Evolutionary conservation across 2,329 filamentous ascomycete species (phyloP).

Genomic region (Fusarium devonianum): DNA sequence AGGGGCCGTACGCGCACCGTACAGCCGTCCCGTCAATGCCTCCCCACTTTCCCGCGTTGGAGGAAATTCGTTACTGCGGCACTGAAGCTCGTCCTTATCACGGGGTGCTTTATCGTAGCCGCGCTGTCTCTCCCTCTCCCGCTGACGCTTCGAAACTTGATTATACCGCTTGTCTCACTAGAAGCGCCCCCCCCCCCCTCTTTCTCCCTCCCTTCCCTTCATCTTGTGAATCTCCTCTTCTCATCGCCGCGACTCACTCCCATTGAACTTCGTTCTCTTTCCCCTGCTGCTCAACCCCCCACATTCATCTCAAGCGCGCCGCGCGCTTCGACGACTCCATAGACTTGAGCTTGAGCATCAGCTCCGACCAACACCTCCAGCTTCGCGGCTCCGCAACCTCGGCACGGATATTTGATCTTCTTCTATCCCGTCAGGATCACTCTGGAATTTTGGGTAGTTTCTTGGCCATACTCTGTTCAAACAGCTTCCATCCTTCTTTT

Average conservation of each 20-base stretch:
- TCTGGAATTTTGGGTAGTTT: background rate
- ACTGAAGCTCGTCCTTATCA: slow-evolving; percentile 39
- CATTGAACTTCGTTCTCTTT: slow-evolving; percentile 4
- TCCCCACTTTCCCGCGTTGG: slow-evolving; percentile 17
- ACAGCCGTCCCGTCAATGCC: background rate
- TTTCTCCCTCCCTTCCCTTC: slow-evolving; percentile 1
- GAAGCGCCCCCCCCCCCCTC: background rate
- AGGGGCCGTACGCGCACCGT: slow-evolving; percentile 33
- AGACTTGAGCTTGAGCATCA: slow-evolving; percentile 7
- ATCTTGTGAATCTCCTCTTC: background rate
- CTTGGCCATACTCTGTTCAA: too few species aligned
- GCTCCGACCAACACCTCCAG: too few species aligned
- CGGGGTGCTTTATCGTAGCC: slow-evolving; percentile 37
- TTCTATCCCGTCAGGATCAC: background rate
- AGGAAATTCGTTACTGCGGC: slow-evolving; percentile 30
- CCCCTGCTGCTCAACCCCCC: slow-evolving; percentile 1
- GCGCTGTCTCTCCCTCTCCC: slow-evolving; percentile 24
- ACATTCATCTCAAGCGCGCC: slow-evolving; percentile 10
- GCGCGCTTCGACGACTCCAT: slow-evolving; percentile 6
- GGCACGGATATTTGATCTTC: background rate
- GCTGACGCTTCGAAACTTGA: background rate
- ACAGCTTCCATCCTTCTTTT: too few species aligned
- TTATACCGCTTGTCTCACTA: background rate
- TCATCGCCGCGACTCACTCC: background rate
- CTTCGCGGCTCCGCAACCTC: slow-evolving; percentile 2